phyloP scores from a whole-genome alignment of 108 stramenopile species.

The Nitzschia sp. region DNA sequence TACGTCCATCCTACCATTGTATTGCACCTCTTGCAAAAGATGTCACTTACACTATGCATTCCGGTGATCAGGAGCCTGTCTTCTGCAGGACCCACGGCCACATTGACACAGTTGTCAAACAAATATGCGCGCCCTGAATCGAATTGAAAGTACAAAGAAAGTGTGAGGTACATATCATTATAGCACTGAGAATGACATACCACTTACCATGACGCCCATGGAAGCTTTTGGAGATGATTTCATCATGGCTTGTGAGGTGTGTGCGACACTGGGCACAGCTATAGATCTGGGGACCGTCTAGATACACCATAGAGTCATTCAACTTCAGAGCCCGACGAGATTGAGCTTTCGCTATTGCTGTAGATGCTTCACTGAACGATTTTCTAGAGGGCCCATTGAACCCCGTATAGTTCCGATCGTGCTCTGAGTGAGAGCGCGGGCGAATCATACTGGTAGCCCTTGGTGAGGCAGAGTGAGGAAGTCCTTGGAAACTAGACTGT shows the following conservation, averaged over 20 bases:
- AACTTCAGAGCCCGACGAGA: slow-evolving; percentile 49
- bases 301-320: slow-evolving; percentile 85
- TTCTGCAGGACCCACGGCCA: slow-evolving; percentile 69
- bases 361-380: neutral
- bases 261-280: slow-evolving; percentile 86
- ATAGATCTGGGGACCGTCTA: slow-evolving; percentile 88
- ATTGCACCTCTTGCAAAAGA: slow-evolving; percentile 87
- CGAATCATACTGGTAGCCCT: neutral
- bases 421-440: slow-evolving; percentile 10
- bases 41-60: slow-evolving; percentile 90
- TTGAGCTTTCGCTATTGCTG: slow-evolving; percentile 27
- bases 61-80: slow-evolving; percentile 90
- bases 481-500: neutral
- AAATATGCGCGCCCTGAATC: slow-evolving; percentile 79
- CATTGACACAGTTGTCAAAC: slow-evolving; percentile 88
- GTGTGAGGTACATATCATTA: neutral
- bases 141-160: too few species aligned
- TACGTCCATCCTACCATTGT: slow-evolving; percentile 95
- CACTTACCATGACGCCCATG: slow-evolving; percentile 89
- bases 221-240: slow-evolving; percentile 92
- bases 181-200: neutral
- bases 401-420: neutral
- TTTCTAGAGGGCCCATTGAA: slow-evolving; percentile 5
- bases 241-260: slow-evolving; percentile 89
- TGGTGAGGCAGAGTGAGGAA: neutral